phyloP scores from a whole-genome alignment of 805 yeast genomes.

The Teunomyces cretensis region DNA sequence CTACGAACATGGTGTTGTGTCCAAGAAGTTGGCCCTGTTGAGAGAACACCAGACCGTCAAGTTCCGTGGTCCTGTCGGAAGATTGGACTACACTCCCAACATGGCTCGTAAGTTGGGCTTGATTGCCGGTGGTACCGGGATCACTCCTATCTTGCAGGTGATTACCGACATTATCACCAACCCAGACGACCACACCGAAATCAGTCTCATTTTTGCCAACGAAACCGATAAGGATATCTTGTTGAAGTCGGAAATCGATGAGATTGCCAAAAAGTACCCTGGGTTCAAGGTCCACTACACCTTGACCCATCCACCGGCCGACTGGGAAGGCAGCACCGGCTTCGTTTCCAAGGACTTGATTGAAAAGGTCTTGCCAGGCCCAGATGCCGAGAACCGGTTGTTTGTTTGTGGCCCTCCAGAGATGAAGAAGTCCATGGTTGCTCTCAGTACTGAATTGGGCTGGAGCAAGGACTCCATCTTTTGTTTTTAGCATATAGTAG shows the following conservation, averaged over 20 bases:
- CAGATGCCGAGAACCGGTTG: slow-evolving; percentile 51
- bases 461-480: slow-evolving; percentile 58
- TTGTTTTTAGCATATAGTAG: slow-evolving; percentile 39
- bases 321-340: slow-evolving; percentile 63
- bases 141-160: slow-evolving; percentile 86
- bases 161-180: slow-evolving; percentile 67
- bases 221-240: slow-evolving; percentile 76
- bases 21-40: slow-evolving; percentile 63
- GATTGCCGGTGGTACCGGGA: slow-evolving; percentile 86
- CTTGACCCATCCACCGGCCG: slow-evolving; percentile 43
- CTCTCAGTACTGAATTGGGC: slow-evolving; percentile 57
- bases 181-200: slow-evolving; percentile 61
- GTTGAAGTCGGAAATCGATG: slow-evolving; percentile 70
- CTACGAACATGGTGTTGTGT: slow-evolving; percentile 68
- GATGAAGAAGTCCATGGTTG: slow-evolving; percentile 56
- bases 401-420: slow-evolving; percentile 75
- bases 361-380: slow-evolving; percentile 50
- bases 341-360: slow-evolving; percentile 59
- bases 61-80: slow-evolving; percentile 80
- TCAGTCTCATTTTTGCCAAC: slow-evolving; percentile 67
- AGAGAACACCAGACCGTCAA: slow-evolving; percentile 64
- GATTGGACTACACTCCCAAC: slow-evolving; percentile 57
- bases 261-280: slow-evolving; percentile 62
- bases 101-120: slow-evolving; percentile 63
- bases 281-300: slow-evolving; percentile 61